Percentiles rank a stretch among this genome's conserved stretches.
These are phyloP conservation scores for Fusarium setosum DNA, from an alignment of 2,329 filamentous ascomycete genomes.

Conservation along the genomic window DNA sequence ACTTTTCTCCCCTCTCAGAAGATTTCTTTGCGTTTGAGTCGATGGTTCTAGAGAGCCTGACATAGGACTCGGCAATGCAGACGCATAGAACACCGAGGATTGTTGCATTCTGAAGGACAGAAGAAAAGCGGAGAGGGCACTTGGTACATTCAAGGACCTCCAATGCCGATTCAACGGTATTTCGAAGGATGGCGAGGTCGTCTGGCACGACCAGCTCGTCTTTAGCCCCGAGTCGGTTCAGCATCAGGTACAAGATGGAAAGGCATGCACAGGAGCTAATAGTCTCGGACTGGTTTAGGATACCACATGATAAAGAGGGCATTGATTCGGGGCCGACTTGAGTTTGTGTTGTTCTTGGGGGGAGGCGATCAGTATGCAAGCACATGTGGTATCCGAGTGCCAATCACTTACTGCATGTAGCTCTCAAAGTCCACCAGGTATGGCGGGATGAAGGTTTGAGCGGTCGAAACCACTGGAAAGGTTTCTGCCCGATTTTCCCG, in stretches of 20 bases:
- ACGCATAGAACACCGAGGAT: neutral
- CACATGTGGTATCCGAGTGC: rapidly evolving
- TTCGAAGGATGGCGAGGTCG: neutral
- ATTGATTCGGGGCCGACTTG: neutral
- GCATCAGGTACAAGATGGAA: neutral
- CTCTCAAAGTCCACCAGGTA: neutral
- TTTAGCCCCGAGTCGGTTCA: neutral
- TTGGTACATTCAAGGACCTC: neutral
- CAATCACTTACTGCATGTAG: neutral
- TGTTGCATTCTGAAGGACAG: neutral
- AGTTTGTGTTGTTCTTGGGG: neutral
- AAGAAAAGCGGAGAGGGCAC: neutral
- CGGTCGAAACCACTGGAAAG: neutral
- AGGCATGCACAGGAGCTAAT: neutral
- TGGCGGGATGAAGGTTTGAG: neutral
- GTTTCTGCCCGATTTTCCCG: neutral
- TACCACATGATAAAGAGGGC: neutral
- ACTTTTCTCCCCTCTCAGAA: neutral
- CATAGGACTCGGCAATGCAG: neutral
- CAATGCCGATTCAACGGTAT: neutral
- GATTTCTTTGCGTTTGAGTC: neutral
- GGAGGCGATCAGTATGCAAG: neutral
- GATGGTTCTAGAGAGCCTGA: neutral
- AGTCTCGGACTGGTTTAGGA: neutral
- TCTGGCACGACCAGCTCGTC: neutral